phyloP scores from a whole-genome alignment of 495 filamentous ascomycete species.

The Hypoxylon lenormandii region DNA sequence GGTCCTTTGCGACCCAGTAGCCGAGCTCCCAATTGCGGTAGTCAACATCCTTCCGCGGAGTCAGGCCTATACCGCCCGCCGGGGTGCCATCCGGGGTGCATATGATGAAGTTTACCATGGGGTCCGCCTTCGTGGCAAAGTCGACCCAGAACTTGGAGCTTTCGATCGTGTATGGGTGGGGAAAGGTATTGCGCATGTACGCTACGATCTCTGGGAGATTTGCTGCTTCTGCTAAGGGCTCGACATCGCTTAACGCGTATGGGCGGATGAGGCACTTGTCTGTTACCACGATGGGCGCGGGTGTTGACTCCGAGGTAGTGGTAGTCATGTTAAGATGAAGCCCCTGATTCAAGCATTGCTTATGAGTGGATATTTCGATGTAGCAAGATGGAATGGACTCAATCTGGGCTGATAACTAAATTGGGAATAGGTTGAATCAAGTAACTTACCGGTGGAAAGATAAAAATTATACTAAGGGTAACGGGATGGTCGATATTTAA shows the following conservation, averaged over 20 bases:
- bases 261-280: conserved; percentile 51
- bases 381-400: too few species aligned
- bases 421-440: too few species aligned
- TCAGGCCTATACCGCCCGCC: conserved; percentile 53
- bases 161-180: conserved; percentile 53
- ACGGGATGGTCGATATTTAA: too few species aligned
- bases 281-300: conserved; percentile 35
- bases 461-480: too few species aligned
- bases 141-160: conserved; percentile 50
- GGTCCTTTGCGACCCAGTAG: conserved; percentile 53
- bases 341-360: too few species aligned
- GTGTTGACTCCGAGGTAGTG: conserved; percentile 1
- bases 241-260: conserved; percentile 48
- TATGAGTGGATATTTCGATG: too few species aligned
- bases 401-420: too few species aligned
- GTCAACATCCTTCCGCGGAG: conserved; percentile 46
- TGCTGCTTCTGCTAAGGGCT: conserved; percentile 35
- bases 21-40: conserved; percentile 54
- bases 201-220: conserved; percentile 49
- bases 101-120: conserved; percentile 50
- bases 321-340: conserved; percentile 15
- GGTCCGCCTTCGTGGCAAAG: neutral
- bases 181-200: conserved; percentile 55
- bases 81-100: conserved; percentile 42
- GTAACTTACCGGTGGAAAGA: too few species aligned